Evolutionary conservation across 768 basidiomycete species (phyloP).

Genomic region (Mycena olivaceomarginata): DNA sequence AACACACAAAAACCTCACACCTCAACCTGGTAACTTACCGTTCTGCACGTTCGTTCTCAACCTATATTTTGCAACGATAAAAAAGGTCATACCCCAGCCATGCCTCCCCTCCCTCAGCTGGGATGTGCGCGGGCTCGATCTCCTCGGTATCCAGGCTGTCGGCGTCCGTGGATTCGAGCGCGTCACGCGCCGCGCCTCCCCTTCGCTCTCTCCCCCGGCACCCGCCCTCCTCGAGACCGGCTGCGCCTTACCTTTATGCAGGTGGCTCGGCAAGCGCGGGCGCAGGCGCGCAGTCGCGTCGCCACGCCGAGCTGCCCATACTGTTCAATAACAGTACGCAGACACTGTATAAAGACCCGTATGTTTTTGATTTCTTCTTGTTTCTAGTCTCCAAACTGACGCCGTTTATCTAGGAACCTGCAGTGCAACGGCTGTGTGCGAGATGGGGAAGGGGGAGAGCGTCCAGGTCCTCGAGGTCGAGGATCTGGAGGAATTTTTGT

Average conservation of each 20-base stretch:
- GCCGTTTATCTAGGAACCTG: too few species aligned
- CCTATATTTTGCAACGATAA: too few species aligned
- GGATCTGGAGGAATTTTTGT: neutral
- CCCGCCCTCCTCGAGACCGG: too few species aligned
- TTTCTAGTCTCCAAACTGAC: conserved; percentile 15
- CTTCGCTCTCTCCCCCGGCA: too few species aligned
- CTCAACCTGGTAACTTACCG: too few species aligned
- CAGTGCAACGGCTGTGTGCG: neutral
- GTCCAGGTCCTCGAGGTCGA: neutral
- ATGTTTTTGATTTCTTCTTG: neutral
- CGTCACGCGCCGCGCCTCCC: too few species aligned
- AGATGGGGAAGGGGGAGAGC: conserved; percentile 17
- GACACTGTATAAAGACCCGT: conserved; percentile 18
- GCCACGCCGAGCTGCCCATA: conserved; percentile 8
- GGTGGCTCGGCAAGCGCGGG: neutral
- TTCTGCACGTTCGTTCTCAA: too few species aligned
- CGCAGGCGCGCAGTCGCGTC: neutral
- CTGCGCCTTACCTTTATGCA: neutral
- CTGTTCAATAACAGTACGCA: conserved; percentile 20
- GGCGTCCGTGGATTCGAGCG: too few species aligned
- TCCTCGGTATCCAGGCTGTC: neutral
- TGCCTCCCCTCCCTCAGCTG: neutral
- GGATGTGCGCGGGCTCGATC: neutral
- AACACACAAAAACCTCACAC: too few species aligned
- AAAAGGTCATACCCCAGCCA: too few species aligned